Base-by-base conservation (phyloP, 169 alveolate species). In the Plasmodium reichenowi region DNA sequence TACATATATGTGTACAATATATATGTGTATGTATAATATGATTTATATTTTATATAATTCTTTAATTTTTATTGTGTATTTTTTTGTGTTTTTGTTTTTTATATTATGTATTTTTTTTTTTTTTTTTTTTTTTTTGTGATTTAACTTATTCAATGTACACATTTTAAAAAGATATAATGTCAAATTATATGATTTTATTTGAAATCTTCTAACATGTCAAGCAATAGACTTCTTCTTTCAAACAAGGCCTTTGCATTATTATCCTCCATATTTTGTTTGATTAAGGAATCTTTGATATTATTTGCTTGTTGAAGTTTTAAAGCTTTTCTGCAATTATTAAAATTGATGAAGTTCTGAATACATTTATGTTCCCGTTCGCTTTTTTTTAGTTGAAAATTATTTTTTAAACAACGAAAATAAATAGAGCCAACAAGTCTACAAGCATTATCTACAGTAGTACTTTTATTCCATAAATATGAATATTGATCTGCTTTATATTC, bases 401-500 rank as follows among this genome's bases (percentile, higher is more conserved):
- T 59, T 76, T 94, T 94, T 70, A 94, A 73, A 67, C 96, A 94
- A 22, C 93, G 94, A 58, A 94, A 90, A 74, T 92, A 94, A 76
- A 88, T 83, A 20, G 95, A 92, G 2, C 96, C 96, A 1, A 80
- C 93, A 48, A 59, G 93, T 95, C 97, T 80, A 71, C 97, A 95
- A 2, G 94, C 95, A 59, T 95, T 95, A 63, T 95, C 97, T 50
- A 92, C 68, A 58, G 94, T 97, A 8, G 97, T 93, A 13, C 97
- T 93, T 71, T 83, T 88, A 22, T 88, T 93, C 92, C 95, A 95
- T 54, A 95, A 72, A 38, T 94, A 92, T 75, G 58, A 76, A 88
- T 95, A 95, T 89, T 86, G 67, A 83, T 95, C 97, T 4, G 95
- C 96, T 94, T 95, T 95, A 96, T 95, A 95, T 70, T 95, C 97